Evolutionary conservation across 129 eudicot genomes (phyloP).

Genomic region (Flaveria sonorensis): DNA sequence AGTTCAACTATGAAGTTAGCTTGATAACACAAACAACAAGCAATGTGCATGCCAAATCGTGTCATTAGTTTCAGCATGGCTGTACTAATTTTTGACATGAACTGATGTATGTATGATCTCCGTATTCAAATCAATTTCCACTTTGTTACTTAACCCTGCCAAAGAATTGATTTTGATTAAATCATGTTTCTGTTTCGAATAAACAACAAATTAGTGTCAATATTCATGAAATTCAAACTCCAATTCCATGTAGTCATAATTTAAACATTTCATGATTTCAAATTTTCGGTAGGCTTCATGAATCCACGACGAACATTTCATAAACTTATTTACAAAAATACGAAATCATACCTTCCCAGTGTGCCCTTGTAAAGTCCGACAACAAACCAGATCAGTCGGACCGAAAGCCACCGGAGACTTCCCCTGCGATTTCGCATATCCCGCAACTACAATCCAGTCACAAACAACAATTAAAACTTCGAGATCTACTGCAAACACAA

Average conservation of each 20-base stretch:
- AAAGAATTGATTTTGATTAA: background rate
- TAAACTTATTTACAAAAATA: no score
- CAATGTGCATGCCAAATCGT: background rate
- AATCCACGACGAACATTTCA: background rate
- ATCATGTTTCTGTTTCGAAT: background rate
- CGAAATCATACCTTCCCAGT: slow-evolving; percentile 96
- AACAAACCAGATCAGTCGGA: slow-evolving; percentile 91
- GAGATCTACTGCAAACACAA: slow-evolving; percentile 16
- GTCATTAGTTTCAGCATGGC: background rate
- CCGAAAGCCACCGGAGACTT: slow-evolving; percentile 73
- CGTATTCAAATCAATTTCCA: background rate
- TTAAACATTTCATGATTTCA: background rate
- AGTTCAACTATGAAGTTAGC: background rate
- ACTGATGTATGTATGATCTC: background rate
- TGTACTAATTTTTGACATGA: background rate
- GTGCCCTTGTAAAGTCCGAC: slow-evolving; percentile 88
- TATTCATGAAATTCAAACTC: background rate
- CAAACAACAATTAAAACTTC: background rate
- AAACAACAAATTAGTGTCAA: background rate
- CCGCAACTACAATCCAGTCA: slow-evolving; percentile 54
- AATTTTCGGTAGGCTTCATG: background rate
- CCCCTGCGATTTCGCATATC: slow-evolving; percentile 73
- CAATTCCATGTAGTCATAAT: background rate
- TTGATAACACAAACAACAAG: slow-evolving; percentile 8
- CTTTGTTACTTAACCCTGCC: background rate